phyloP scores from a whole-genome alignment of 23 red algal genomes.

The Gracilaria caudata region DNA sequence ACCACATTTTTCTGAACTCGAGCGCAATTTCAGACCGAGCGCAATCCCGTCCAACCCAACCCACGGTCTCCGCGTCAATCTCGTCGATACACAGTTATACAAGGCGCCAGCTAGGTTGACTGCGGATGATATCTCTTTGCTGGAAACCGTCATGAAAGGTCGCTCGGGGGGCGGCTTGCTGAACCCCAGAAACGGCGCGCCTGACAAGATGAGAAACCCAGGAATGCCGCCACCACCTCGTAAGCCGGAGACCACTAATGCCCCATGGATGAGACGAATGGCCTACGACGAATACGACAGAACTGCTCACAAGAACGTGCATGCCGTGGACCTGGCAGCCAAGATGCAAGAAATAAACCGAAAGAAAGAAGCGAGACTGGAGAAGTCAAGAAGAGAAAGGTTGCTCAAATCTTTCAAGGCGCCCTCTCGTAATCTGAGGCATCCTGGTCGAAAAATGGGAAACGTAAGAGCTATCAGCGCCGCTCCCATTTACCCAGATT shows the following conservation, averaged over 20 bases:
- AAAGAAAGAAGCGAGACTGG: conserved; percentile 24
- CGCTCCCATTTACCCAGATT: conserved; percentile 64
- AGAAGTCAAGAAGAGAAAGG: conserved; percentile 22
- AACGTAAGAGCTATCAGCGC: conserved; percentile 34
- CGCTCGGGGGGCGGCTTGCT: conserved; percentile 9
- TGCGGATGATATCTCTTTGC: conserved; percentile 44
- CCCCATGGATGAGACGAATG: conserved; percentile 68
- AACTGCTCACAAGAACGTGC: conserved; percentile 27
- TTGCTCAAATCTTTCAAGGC: conserved; percentile 52
- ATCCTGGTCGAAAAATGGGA: conserved; percentile 57
- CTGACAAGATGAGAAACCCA: conserved; percentile 26
- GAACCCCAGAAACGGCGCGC: background rate
- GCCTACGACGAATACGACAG: conserved; percentile 64
- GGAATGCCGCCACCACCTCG: conserved; percentile 31
- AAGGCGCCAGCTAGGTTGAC: conserved; percentile 21
- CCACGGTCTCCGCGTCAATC: conserved; percentile 57
- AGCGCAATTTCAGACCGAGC: conserved; percentile 39
- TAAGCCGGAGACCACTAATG: conserved; percentile 11
- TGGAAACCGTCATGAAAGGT: conserved; percentile 36
- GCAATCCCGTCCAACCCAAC: conserved; percentile 53
- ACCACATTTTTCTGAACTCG: conserved; percentile 41
- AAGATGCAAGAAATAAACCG: conserved; percentile 43
- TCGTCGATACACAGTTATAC: conserved; percentile 37
- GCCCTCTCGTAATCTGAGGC: conserved; percentile 31
- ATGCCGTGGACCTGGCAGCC: conserved; percentile 42